Evolutionary conservation across 371 early-diverging fungal species (phyloP).

Genomic region (Blakeslea trispora): DNA sequence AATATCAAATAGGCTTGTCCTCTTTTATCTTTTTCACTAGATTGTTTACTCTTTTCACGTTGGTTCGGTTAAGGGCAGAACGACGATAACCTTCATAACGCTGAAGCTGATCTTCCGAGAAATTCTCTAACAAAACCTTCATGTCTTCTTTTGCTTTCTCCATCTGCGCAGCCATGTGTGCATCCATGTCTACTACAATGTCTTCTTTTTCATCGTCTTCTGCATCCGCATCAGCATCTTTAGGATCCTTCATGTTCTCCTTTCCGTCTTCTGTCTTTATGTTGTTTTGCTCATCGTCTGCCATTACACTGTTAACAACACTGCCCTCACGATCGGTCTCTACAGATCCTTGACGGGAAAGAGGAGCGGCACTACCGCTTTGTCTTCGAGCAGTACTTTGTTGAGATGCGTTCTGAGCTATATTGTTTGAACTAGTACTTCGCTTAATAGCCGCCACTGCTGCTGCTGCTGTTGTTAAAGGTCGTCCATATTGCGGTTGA

Average conservation of each 20-base stretch:
- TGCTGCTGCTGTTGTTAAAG: slow-evolving; percentile 40
- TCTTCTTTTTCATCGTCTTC: slow-evolving; percentile 53
- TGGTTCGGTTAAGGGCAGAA: slow-evolving; percentile 82
- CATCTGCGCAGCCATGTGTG: slow-evolving; percentile 49
- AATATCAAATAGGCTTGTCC: not conserved
- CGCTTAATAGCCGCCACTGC: slow-evolving; percentile 44
- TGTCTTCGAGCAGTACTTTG: slow-evolving; percentile 20
- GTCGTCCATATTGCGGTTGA: slow-evolving; percentile 23
- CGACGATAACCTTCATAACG: slow-evolving; percentile 92
- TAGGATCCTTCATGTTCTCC: slow-evolving; percentile 30
- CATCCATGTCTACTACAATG: slow-evolving; percentile 42
- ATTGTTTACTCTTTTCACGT: slow-evolving; percentile 81
- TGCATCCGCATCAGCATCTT: slow-evolving; percentile 37
- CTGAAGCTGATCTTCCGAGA: slow-evolving; percentile 80
- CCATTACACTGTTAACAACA: slow-evolving; percentile 10
- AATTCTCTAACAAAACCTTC: slow-evolving; percentile 74
- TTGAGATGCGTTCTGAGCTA: not conserved
- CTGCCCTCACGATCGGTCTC: slow-evolving; percentile 49
- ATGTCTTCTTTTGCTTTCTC: slow-evolving; percentile 54
- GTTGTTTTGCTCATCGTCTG: slow-evolving; percentile 28
- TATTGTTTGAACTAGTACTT: not conserved
- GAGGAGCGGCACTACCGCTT: slow-evolving; percentile 18
- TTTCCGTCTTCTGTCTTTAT: slow-evolving; percentile 40
- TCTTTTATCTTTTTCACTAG: too few species aligned
- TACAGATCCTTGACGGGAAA: slow-evolving; percentile 46